A percentile compares a stretch with the other conserved stretches of the same genome.
These are phyloP conservation scores for Erucastrum elatum DNA, from an alignment of 345 rosid species.

Conservation along the genomic window DNA sequence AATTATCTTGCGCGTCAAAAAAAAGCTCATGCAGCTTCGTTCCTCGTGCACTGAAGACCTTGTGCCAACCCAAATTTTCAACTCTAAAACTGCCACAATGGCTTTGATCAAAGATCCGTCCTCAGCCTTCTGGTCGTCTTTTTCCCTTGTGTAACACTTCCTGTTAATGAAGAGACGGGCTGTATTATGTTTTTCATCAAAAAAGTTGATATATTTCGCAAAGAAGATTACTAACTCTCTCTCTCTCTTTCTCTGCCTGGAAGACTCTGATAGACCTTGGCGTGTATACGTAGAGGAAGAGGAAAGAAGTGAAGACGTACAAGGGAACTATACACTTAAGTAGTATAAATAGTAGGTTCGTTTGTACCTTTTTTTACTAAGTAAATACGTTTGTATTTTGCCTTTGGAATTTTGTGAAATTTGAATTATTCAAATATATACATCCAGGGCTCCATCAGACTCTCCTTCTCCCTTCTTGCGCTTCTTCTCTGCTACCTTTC, in stretches of 20 bases:
- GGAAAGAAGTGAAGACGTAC: no score
- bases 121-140: conserved; percentile 76
- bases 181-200: no score
- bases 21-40: conserved; percentile 81
- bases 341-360: no score
- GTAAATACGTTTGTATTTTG: no score
- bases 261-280: no score
- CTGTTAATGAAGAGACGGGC: no score
- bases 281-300: no score
- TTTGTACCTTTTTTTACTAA: no score
- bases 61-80: conserved; percentile 68
- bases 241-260: no score
- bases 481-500: not conserved
- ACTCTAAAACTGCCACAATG: conserved; percentile 63
- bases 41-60: conserved; percentile 74
- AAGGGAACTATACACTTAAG: no score
- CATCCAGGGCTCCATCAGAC: not conserved
- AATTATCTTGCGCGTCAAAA: conserved; percentile 69
- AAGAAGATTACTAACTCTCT: no score
- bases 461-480: not conserved
- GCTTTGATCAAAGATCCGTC: conserved; percentile 61
- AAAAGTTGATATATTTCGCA: not conserved
- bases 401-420: no score
- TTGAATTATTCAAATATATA: not conserved
- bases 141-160: conserved; percentile 47